A percentile compares a stretch with the other conserved stretches of the same genome.
phyloP scores from a whole-genome alignment of 2,329 filamentous ascomycete genomes.

The Zymoseptoria ardabiliae region DNA sequence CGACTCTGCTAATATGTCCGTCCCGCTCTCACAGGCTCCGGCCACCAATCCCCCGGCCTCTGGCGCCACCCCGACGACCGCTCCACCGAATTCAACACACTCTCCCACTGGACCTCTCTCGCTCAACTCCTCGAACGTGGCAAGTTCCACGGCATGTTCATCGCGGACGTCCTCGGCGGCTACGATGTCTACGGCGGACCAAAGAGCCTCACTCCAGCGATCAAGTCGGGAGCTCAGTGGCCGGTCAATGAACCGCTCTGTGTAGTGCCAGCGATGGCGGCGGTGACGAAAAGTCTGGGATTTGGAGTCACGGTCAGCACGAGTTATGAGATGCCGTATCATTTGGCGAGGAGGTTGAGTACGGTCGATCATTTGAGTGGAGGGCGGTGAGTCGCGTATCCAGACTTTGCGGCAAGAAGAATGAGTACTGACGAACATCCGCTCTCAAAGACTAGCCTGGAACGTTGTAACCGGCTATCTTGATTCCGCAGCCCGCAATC shows the following conservation, averaged over 20 bases:
- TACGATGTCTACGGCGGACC: conserved; percentile 64
- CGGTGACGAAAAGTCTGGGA: conserved; percentile 57
- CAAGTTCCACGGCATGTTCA: conserved; percentile 60
- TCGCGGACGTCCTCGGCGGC: conserved; percentile 58
- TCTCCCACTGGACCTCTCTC: conserved; percentile 55
- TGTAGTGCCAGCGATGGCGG: conserved; percentile 59
- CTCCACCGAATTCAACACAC: conserved; percentile 53
- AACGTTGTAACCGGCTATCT: conserved; percentile 62
- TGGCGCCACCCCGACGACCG: conserved; percentile 60
- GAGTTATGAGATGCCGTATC: conserved; percentile 63
- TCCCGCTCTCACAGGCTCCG: conserved; percentile 32
- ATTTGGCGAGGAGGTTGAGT: conserved; percentile 56
- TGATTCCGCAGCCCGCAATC: conserved; percentile 58
- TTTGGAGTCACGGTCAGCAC: conserved; percentile 63
- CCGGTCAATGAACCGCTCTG: conserved; percentile 63
- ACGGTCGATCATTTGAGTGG: conserved; percentile 61
- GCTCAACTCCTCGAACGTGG: conserved; percentile 54
- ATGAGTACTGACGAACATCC: no score
- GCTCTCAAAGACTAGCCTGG: no score
- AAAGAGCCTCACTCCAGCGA: conserved; percentile 51
- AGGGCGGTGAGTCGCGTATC: conserved; percentile 7
- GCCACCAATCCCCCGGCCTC: conserved; percentile 50
- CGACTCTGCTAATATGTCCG: not conserved
- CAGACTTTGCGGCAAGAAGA: no score
- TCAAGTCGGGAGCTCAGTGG: conserved; percentile 59